These are phyloP conservation scores for Moesziomyces antarcticus DNA, from an alignment of 1,284 basidiomycete species.

Conservation along the genomic window DNA sequence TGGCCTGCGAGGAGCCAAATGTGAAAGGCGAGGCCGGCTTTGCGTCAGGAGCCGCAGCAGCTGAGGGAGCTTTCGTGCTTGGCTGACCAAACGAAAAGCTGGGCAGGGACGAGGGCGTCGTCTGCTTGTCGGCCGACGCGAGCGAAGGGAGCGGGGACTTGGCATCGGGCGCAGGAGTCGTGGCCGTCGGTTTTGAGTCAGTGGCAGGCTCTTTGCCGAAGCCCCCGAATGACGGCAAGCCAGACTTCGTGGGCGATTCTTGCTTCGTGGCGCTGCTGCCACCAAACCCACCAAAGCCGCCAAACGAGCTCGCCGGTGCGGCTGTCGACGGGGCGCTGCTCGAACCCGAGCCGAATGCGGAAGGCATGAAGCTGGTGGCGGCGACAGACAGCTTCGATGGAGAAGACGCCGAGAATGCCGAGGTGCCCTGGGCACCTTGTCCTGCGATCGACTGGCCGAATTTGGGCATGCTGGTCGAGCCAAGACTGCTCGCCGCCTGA, in stretches of 20 bases:
- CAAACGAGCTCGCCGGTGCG: slow-evolving; percentile 3
- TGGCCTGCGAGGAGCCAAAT: slow-evolving; percentile 10
- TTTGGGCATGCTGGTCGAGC: neutral
- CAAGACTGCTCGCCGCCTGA: neutral
- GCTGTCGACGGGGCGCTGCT: neutral
- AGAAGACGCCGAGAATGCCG: neutral
- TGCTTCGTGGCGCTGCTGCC: slow-evolving; percentile 3
- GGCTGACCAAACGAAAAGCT: slow-evolving; percentile 32
- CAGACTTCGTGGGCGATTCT: neutral
- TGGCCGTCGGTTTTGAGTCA: slow-evolving; percentile 1
- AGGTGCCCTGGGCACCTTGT: neutral
- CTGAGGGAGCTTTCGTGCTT: neutral
- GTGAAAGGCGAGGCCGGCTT: slow-evolving; percentile 14
- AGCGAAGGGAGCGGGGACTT: neutral
- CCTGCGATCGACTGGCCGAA: slow-evolving; percentile 2
- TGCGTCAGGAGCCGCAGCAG: neutral
- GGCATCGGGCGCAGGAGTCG: slow-evolving; percentile 6
- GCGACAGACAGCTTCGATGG: slow-evolving; percentile 4
- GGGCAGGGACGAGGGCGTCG: slow-evolving; percentile 9
- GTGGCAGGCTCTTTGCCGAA: slow-evolving; percentile 3
- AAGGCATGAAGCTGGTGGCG: neutral
- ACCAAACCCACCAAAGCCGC: slow-evolving; percentile 6
- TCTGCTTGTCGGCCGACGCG: slow-evolving; percentile 3
- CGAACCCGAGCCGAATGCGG: slow-evolving; percentile 9
- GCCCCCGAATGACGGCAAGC: slow-evolving; percentile 10